phyloP scores from a whole-genome alignment of 441 rosid species.

The Raphanus hybrid region DNA sequence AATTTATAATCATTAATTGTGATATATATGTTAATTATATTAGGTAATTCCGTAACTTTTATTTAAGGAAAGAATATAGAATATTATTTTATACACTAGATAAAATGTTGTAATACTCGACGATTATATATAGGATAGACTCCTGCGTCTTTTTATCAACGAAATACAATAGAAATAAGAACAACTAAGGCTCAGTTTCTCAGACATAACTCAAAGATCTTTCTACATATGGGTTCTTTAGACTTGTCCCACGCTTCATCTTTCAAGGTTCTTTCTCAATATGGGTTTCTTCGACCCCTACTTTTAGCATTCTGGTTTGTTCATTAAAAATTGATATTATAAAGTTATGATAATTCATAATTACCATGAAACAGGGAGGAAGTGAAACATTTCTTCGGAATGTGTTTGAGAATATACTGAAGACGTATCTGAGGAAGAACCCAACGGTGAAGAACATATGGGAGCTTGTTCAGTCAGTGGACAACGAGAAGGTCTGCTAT shows the following conservation, averaged over 20 bases:
- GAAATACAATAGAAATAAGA: not conserved
- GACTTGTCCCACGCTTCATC: constrained; percentile 1
- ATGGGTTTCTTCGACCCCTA: not conserved
- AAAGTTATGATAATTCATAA: not conserved
- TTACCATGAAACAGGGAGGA: constrained; percentile 31
- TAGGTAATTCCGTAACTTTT: no score
- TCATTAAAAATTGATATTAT: not conserved
- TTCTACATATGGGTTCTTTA: constrained; percentile 1
- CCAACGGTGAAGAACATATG: constrained; percentile 72
- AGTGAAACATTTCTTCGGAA: constrained; percentile 65
- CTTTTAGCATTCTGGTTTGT: not conserved
- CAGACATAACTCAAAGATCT: not conserved
- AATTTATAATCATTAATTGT: no score
- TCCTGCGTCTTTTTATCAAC: not conserved
- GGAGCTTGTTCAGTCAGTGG: constrained; percentile 61
- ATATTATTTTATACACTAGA: no score
- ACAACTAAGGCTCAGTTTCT: not conserved
- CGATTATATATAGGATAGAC: no score
- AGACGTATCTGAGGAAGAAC: constrained; percentile 65
- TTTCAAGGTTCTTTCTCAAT: constrained; percentile 5
- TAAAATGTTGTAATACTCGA: no score
- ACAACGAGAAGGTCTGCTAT: constrained; percentile 59
- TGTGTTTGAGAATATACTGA: constrained; percentile 61
- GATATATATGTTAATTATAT: no score
- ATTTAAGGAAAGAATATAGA: no score